Percentiles rank a stretch among this genome's conserved stretches.
Conservation (phyloP, 305 asterid genomes). For the Solanum chacoense region DNA sequence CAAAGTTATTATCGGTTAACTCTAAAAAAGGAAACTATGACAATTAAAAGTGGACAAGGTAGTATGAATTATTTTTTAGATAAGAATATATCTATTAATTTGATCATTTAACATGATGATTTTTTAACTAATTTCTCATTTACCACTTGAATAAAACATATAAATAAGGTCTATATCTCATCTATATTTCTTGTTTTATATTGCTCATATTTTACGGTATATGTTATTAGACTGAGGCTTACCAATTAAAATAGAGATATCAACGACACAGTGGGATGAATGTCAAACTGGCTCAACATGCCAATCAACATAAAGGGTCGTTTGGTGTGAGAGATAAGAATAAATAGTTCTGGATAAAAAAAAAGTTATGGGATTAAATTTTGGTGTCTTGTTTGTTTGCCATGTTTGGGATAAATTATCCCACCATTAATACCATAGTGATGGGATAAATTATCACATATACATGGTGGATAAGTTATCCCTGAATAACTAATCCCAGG, state of each 20-base stretch:
- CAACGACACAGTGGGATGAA: neutral
- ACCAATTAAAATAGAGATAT: neutral
- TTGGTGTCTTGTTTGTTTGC: no score
- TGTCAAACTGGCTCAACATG: neutral
- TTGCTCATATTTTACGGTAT: neutral
- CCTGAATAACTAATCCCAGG: no score
- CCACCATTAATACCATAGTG: neutral
- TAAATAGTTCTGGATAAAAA: no score
- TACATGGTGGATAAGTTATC: neutral
- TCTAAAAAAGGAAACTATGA: neutral
- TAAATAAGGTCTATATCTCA: neutral
- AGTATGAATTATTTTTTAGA: no score
- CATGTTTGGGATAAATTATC: neutral
- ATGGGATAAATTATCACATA: neutral
- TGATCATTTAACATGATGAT: neutral
- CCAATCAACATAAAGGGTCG: neutral
- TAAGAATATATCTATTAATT: no score
- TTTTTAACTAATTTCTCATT: neutral
- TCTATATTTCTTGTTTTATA: no score
- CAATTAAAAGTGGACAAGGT: no score
- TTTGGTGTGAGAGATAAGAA: neutral
- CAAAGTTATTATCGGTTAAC: no score
- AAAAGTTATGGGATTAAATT: no score
- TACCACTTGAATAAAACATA: neutral
- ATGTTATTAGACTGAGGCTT: neutral